Percentiles rank a stretch among this genome's conserved stretches.
These are phyloP conservation scores for Alternaria solani DNA, from an alignment of 2,329 filamentous ascomycete species.

Conservation along the genomic window DNA sequence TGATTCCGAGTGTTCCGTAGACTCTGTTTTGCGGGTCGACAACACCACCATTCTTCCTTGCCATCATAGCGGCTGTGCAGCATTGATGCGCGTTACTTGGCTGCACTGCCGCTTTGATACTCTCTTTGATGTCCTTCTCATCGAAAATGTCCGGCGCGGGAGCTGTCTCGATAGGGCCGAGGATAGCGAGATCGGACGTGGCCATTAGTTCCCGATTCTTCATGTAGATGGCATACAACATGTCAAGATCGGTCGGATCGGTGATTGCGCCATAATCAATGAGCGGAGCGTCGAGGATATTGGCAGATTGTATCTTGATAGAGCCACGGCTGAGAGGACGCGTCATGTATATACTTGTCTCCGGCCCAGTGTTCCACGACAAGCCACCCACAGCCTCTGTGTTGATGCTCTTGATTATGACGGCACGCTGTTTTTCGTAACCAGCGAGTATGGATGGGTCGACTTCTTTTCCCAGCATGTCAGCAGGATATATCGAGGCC, in stretches of 20 bases:
- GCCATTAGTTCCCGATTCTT: conserved; percentile 45
- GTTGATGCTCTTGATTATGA: conserved; percentile 28
- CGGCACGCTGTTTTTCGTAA: conserved; percentile 36
- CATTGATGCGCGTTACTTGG: conserved; percentile 32
- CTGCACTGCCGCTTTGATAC: conserved; percentile 12
- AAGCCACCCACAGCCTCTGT: conserved; percentile 33
- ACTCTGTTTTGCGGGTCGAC: conserved; percentile 28
- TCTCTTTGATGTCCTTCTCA: conserved; percentile 15
- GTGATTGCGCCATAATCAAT: conserved; percentile 40
- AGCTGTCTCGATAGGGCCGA: conserved; percentile 42
- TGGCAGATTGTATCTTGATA: conserved; percentile 42
- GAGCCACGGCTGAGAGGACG: conserved; percentile 48
- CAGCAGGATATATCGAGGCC: neutral
- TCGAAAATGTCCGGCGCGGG: conserved; percentile 31
- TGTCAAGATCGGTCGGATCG: conserved; percentile 43
- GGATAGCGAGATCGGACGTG: conserved; percentile 37
- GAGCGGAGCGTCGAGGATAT: conserved; percentile 33
- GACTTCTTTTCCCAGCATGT: neutral
- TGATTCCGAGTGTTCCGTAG: conserved; percentile 28
- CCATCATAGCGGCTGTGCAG: conserved; percentile 35
- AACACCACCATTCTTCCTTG: conserved; percentile 26
- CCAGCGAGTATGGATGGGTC: conserved; percentile 21
- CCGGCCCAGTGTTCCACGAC: conserved; percentile 31
- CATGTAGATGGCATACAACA: conserved; percentile 42
- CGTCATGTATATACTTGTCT: conserved; percentile 38